phyloP scores from a whole-genome alignment of 2,329 filamentous ascomycete genomes.

The Didymella segeticola region DNA sequence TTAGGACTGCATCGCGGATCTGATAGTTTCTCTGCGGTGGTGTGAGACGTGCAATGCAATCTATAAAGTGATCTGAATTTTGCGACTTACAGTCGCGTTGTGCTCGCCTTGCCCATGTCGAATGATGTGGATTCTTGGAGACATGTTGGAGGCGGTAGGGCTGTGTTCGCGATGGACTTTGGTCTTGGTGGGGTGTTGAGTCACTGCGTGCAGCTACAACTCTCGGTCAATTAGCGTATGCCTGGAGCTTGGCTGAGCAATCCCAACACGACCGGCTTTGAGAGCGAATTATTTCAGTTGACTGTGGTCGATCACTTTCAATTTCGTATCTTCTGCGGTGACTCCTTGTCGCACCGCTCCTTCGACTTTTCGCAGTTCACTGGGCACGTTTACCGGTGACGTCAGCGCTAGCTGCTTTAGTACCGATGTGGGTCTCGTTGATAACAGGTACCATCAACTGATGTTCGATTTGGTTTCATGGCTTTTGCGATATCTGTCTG shows the following conservation, averaged over 20 bases:
- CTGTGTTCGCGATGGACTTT: background rate
- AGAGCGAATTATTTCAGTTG: no score
- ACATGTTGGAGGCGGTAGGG: conserved; percentile 24
- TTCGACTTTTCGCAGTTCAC: conserved; percentile 8
- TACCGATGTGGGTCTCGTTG: background rate
- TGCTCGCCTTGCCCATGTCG: conserved; percentile 79
- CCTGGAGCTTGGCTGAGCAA: background rate
- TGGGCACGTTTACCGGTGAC: conserved; percentile 8
- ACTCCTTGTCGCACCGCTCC: background rate
- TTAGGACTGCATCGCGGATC: conserved; percentile 80
- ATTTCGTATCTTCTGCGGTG: background rate
- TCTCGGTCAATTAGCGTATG: background rate
- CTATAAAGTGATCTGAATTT: no score
- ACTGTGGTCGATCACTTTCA: background rate
- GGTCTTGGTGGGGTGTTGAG: conserved; percentile 10
- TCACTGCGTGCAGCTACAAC: background rate
- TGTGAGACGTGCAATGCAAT: conserved; percentile 1
- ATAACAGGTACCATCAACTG: conserved; percentile 18
- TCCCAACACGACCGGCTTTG: background rate
- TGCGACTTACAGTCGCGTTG: conserved; percentile 60
- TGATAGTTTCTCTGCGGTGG: conserved; percentile 71
- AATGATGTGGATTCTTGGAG: conserved; percentile 57
- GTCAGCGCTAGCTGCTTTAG: conserved; percentile 1
- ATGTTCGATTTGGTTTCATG: no score
- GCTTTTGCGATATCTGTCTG: background rate